Percentiles rank a stretch among this genome's conserved stretches.
These are phyloP conservation scores for Apophysomyces trapeziformis DNA, from an alignment of 371 early-diverging fungal species.

Conservation along the genomic window DNA sequence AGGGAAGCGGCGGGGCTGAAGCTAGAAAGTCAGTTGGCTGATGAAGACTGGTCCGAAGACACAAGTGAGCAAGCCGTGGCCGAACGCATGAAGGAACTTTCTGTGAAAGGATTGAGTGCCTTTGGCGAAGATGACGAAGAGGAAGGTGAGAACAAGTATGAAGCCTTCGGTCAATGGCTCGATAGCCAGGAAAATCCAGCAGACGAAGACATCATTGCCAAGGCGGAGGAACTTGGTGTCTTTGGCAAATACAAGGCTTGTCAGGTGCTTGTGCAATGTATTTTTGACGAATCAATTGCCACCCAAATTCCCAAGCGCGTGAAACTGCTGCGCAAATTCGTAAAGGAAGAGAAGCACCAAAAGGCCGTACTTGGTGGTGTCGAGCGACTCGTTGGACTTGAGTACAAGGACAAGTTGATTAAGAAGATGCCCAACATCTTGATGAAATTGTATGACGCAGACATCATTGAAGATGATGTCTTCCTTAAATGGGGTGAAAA, in stretches of 20 bases:
- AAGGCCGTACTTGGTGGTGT: slow-evolving; percentile 91
- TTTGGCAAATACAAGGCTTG: slow-evolving; percentile 76
- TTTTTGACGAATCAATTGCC: slow-evolving; percentile 70
- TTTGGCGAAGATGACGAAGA: slow-evolving; percentile 71
- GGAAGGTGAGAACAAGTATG: slow-evolving; percentile 71
- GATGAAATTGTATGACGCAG: slow-evolving; percentile 89
- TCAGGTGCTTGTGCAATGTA: slow-evolving; percentile 75
- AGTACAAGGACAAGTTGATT: slow-evolving; percentile 67
- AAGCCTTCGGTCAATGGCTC: slow-evolving; percentile 71
- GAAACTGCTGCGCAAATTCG: slow-evolving; percentile 70
- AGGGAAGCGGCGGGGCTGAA: slow-evolving; percentile 70
- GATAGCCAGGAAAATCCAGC: slow-evolving; percentile 54
- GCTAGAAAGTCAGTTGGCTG: slow-evolving; percentile 65
- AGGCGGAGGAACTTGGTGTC: slow-evolving; percentile 80
- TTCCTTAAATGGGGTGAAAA: slow-evolving; percentile 91
- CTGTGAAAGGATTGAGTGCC: slow-evolving; percentile 51
- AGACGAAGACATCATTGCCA: slow-evolving; percentile 75
- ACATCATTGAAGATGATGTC: slow-evolving; percentile 91
- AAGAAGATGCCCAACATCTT: slow-evolving; percentile 80
- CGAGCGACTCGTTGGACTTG: slow-evolving; percentile 83
- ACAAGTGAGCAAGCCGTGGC: slow-evolving; percentile 82
- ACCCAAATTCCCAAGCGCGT: slow-evolving; percentile 68
- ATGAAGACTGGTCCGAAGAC: slow-evolving; percentile 89
- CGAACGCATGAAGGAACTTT: slow-evolving; percentile 74
- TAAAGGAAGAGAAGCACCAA: slow-evolving; percentile 83